These are phyloP conservation scores for Ottelia alismoides DNA, from an alignment of 106 monocot species.

Conservation along the genomic window DNA sequence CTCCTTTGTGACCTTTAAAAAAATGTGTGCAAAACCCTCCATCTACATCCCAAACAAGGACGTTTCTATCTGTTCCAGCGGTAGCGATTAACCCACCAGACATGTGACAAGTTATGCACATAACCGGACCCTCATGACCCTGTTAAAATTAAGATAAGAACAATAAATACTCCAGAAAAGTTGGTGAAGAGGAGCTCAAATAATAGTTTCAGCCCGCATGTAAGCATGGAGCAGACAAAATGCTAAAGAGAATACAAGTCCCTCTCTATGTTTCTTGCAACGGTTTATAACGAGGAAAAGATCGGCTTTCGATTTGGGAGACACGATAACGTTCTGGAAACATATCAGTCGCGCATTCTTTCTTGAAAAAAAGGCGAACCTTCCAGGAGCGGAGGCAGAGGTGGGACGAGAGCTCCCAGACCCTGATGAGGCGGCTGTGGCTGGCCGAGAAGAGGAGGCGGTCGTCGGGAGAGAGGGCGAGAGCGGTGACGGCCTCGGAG, in stretches of 20 bases:
- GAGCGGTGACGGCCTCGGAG: slow-evolving; percentile 52
- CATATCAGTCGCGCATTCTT: too few relatives aligned
- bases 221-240: too few relatives aligned
- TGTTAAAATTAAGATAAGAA: slow-evolving; percentile 9
- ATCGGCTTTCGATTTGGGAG: too few relatives aligned
- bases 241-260: too few relatives aligned
- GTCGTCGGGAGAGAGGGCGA: slow-evolving; percentile 58
- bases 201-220: too few relatives aligned
- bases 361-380: too few relatives aligned
- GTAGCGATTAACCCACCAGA: slow-evolving; percentile 97
- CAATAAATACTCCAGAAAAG: too few relatives aligned
- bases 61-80: slow-evolving; percentile 77
- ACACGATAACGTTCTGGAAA: too few relatives aligned
- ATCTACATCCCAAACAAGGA: slow-evolving; percentile 94
- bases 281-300: too few relatives aligned
- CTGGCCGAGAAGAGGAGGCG: slow-evolving; percentile 72
- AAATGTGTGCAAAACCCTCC: slow-evolving; percentile 96
- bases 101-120: slow-evolving; percentile 81
- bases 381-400: slow-evolving; percentile 93
- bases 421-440: slow-evolving; percentile 75
- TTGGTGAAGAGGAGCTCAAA: too few relatives aligned
- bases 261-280: too few relatives aligned
- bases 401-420: slow-evolving; percentile 68
- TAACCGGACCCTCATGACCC: slow-evolving; percentile 93
- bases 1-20: slow-evolving; percentile 80